Conservation (phyloP, 108 stramenopile genomes). For the Cyclostephanos invisitatus region DNA sequence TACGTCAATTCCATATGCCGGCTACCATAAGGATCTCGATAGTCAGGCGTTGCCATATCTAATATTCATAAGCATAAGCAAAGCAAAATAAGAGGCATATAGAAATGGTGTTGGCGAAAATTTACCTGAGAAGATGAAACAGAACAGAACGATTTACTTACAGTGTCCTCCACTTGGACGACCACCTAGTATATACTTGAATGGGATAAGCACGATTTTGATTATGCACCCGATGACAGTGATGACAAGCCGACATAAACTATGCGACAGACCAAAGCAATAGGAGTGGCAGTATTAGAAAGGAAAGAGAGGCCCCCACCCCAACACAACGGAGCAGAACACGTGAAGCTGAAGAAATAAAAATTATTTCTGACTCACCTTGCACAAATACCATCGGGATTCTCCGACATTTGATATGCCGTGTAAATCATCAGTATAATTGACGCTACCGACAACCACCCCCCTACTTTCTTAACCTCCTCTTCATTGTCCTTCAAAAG, state of each 20-base stretch:
- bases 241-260: conserved; percentile 38
- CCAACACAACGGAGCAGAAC: not conserved
- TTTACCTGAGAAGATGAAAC: not conserved
- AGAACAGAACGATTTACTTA: conserved; percentile 8
- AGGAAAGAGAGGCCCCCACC: not conserved
- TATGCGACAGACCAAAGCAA: not conserved
- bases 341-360: not conserved
- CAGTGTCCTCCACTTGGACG: conserved; percentile 43
- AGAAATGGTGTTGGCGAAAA: not conserved
- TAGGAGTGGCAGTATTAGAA: conserved; percentile 9
- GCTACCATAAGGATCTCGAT: conserved; percentile 48
- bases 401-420: conserved; percentile 83
- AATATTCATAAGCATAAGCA: not conserved
- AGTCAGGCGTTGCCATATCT: conserved; percentile 52
- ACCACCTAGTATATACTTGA: conserved; percentile 45
- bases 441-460: conserved; percentile 59
- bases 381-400: conserved; percentile 81
- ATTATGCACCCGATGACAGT: conserved; percentile 51
- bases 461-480: conserved; percentile 66
- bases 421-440: conserved; percentile 71
- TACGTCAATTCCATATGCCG: conserved; percentile 51
- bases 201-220: conserved; percentile 74
- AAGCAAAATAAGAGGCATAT: too few species aligned
- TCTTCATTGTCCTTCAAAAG: conserved; percentile 57
- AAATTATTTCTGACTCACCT: conserved; percentile 33